Percentiles rank a stretch among this genome's conserved stretches.
Evolutionary conservation across 2,329 filamentous ascomycete genomes (phyloP).

Genomic region (Calonectria pseudoturangicola): DNA sequence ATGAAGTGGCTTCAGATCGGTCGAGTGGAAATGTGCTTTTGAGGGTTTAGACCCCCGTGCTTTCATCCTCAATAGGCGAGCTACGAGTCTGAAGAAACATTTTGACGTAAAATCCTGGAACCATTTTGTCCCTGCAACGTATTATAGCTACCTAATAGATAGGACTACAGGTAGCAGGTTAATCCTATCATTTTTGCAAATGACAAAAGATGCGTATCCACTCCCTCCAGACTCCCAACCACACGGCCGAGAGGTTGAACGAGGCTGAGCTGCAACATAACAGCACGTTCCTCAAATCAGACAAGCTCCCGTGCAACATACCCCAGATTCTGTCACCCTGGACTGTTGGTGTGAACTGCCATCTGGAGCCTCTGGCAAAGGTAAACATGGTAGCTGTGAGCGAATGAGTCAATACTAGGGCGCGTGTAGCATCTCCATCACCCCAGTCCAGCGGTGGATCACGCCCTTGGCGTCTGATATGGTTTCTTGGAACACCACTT

Average conservation of each 20-base stretch:
- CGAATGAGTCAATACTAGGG: slow-evolving; percentile 3
- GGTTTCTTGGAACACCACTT: slow-evolving; percentile 21
- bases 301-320: background rate
- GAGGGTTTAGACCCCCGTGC: too few species aligned
- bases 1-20: background rate
- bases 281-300: background rate
- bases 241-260: background rate
- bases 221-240: background rate
- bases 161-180: too few species aligned
- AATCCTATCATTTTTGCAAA: too few species aligned
- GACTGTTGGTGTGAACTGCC: slow-evolving; percentile 27
- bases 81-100: too few species aligned
- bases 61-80: too few species aligned
- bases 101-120: too few species aligned
- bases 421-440: background rate
- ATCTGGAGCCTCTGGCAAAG: background rate
- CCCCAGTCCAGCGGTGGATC: slow-evolving; percentile 8
- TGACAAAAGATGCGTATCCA: too few species aligned
- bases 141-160: too few species aligned
- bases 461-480: slow-evolving; percentile 18
- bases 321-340: slow-evolving; percentile 31
- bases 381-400: slow-evolving; percentile 24
- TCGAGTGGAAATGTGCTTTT: too few species aligned
- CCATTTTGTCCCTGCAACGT: too few species aligned
- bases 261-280: background rate